Conservation (phyloP, 2,329 filamentous ascomycete genomes). For the Paraphaeosphaeria minitans region DNA sequence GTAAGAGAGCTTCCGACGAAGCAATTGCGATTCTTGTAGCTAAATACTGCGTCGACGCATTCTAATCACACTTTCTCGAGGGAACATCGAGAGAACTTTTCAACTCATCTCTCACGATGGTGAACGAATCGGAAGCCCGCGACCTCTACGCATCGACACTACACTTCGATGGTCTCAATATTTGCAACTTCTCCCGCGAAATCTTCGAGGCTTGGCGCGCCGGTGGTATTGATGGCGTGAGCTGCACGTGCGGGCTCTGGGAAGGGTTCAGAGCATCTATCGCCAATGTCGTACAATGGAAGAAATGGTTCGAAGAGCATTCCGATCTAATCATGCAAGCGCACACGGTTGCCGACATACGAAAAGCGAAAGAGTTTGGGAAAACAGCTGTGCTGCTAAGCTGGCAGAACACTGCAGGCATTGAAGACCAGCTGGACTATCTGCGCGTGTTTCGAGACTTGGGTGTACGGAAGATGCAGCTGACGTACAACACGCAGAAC, state of each 20-base stretch:
- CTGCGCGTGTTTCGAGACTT: conserved; percentile 49
- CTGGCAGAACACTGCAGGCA: conserved; percentile 52
- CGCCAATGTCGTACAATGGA: conserved; percentile 51
- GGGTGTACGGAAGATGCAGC: conserved; percentile 51
- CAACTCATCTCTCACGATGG: conserved; percentile 29
- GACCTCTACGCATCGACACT: conserved; percentile 45
- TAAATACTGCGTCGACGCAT: neutral
- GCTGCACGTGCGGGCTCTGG: conserved; percentile 50
- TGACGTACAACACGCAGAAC: conserved; percentile 53
- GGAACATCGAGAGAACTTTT: neutral
- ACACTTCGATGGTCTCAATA: conserved; percentile 52
- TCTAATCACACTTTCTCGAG: neutral
- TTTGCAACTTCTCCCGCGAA: conserved; percentile 48
- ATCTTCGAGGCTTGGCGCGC: conserved; percentile 48
- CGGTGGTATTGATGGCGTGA: conserved; percentile 50
- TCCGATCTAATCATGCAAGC: conserved; percentile 49
- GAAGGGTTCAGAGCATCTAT: conserved; percentile 48
- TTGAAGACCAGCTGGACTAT: conserved; percentile 49
- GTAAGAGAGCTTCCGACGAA: neutral
- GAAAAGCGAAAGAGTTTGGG: conserved; percentile 44
- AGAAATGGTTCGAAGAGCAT: conserved; percentile 52
- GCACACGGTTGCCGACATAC: conserved; percentile 45
- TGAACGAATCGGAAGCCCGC: conserved; percentile 44
- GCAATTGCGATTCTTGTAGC: neutral
- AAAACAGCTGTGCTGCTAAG: conserved; percentile 48